Evolutionary conservation across 805 yeast genomes (phyloP), one percentile per base, ranked within the genome.

Genomic region (Ogataea pini): DNA sequence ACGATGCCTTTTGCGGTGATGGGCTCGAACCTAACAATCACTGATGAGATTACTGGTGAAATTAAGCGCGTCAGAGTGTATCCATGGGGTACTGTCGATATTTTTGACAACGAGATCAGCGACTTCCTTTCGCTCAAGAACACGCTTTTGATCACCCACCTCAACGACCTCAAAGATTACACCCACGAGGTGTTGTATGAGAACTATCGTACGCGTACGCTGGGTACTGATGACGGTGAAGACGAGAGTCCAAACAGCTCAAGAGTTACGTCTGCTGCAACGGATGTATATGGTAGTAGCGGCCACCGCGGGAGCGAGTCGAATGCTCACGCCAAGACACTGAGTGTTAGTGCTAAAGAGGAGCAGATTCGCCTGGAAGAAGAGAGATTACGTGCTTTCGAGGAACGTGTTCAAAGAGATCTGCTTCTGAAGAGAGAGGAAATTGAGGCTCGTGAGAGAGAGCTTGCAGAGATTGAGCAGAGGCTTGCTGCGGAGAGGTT

Each of bases 321-420:
- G 14, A 25, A 44, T 24, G 31, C 22, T 5, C 37, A 34, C 24
- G 27, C 28, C 28, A 31, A 12, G 29, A 19, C 17, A 17, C 19
- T 37, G 17, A 24, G 44, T 9, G 46, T 44, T 10, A 44, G 42
- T 28, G 61, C 59, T 33, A 87, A 92, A 68, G 97, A 90, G 67
- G 96, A 89, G 69, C 95, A 89, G 70, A 86, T 89, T 60, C 83
- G 87, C 60, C 72, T 85, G 45, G 97, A 90, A 69, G 97, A 90
- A 70, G 96, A 88, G 69, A 80, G 95, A 70, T 76, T 90, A 62
- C 83, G 78, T 61, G 86, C 88, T 37, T 88, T 87, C 65, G 97
- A 90, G 70, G 89, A 85, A 68, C 77, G 94, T 59, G 95, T 90
- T 20, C 96, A 90, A 70, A 87, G 85, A 63, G 96, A 89, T 67